Evolutionary conservation across 2,329 filamentous ascomycete genomes (phyloP).

Genomic region (Penicillium sp.): DNA sequence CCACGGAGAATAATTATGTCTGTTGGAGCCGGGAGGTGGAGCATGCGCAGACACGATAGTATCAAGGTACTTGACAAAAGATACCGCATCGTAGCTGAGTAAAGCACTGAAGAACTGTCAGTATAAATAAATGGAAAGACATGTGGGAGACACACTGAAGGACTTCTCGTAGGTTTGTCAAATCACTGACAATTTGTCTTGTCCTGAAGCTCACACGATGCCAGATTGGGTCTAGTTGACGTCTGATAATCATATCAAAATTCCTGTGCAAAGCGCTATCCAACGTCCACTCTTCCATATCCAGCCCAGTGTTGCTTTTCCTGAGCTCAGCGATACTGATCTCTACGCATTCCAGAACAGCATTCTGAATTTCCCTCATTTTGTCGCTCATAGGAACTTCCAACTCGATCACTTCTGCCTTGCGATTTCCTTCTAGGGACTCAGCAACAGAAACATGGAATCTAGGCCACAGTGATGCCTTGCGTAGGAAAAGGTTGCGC

Average conservation of each 20-base stretch:
- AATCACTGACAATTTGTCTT: slow-evolving; percentile 86
- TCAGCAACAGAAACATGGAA: slow-evolving; percentile 90
- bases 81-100: slow-evolving; percentile 82
- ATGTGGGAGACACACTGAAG: slow-evolving; percentile 58
- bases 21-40: slow-evolving; percentile 80
- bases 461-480: slow-evolving; percentile 85
- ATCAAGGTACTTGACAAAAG: slow-evolving; percentile 88
- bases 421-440: slow-evolving; percentile 84
- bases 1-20: slow-evolving; percentile 91
- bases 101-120: slow-evolving; percentile 51
- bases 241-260: slow-evolving; percentile 82
- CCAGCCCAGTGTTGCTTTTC: slow-evolving; percentile 82
- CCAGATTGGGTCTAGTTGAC: slow-evolving; percentile 95
- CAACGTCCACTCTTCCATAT: slow-evolving; percentile 96
- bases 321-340: slow-evolving; percentile 90
- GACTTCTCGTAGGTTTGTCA: slow-evolving; percentile 78
- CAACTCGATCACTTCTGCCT: slow-evolving; percentile 94
- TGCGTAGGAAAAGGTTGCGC: slow-evolving; percentile 85
- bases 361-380: slow-evolving; percentile 91
- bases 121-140: background rate
- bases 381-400: slow-evolving; percentile 93
- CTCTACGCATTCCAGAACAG: slow-evolving; percentile 93
- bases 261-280: slow-evolving; percentile 90
- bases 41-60: slow-evolving; percentile 89
- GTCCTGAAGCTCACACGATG: slow-evolving; percentile 94